Percentiles rank a stretch among this genome's conserved stretches.
These are phyloP conservation scores for Diplodia seriata DNA, from an alignment of 2,329 filamentous ascomycete genomes.

Conservation along the genomic window DNA sequence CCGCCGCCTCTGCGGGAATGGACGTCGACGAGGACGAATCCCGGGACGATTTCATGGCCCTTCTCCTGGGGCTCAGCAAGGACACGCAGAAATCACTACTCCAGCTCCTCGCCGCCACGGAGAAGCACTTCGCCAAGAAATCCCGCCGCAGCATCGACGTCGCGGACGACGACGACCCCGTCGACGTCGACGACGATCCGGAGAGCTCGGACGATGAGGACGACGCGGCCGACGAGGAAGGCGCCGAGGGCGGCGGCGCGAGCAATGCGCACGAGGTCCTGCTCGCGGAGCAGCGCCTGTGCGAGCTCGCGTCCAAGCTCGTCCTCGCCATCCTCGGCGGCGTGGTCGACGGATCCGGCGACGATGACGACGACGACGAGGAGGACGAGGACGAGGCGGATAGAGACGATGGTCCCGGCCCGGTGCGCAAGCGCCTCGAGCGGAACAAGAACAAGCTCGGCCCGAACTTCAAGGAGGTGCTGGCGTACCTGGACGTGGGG, in stretches of 20 bases:
- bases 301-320: constrained; percentile 83
- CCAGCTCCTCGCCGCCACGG: constrained; percentile 77
- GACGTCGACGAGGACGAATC: constrained; percentile 50
- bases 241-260: constrained; percentile 61
- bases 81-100: constrained; percentile 71
- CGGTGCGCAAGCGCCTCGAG: constrained; percentile 73
- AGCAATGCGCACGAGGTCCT: constrained; percentile 62
- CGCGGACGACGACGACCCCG: constrained; percentile 71
- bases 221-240: constrained; percentile 37
- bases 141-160: constrained; percentile 42
- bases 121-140: constrained; percentile 66
- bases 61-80: constrained; percentile 73
- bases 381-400: constrained; percentile 35
- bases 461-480: constrained; percentile 82
- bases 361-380: neutral
- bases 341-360: constrained; percentile 65
- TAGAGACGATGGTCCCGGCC: constrained; percentile 46
- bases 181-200: constrained; percentile 71
- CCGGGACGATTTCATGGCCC: constrained; percentile 62
- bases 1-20: neutral
- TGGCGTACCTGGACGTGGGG: constrained; percentile 79
- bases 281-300: constrained; percentile 83
- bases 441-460: constrained; percentile 84
- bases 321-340: constrained; percentile 79
- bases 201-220: constrained; percentile 64